Conservation (phyloP, 306 rosid genomes). For the Astragalus membranaceus region DNA sequence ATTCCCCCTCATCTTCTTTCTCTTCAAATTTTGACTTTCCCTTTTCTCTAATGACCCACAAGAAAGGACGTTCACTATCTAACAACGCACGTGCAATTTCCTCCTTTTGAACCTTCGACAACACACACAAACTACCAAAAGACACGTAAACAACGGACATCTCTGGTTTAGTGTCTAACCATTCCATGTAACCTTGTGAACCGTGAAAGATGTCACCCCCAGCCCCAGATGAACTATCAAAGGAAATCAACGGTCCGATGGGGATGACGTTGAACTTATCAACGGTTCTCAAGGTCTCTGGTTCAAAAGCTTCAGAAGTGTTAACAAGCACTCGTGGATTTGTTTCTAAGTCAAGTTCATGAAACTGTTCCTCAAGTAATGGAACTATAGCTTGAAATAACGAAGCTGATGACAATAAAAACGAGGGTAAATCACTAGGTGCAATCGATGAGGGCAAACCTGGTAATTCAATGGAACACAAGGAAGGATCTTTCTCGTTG, state of each 20-base stretch:
- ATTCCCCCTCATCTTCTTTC: background rate
- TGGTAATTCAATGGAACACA: background rate
- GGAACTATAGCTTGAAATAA: background rate
- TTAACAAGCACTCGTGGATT: slow-evolving; percentile 28
- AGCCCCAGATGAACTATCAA: slow-evolving; percentile 26
- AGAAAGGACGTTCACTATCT: slow-evolving; percentile 33
- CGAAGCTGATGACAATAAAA: background rate
- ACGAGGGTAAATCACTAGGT: background rate
- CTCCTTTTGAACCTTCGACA: slow-evolving; percentile 37
- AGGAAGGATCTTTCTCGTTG: no score
- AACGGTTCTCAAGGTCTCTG: slow-evolving; percentile 17
- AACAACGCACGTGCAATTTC: slow-evolving; percentile 49
- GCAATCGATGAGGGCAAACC: background rate
- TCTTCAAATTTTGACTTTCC: background rate
- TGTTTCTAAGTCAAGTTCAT: slow-evolving; percentile 6
- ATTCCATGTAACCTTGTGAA: slow-evolving; percentile 23
- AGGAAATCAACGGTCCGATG: slow-evolving; percentile 63
- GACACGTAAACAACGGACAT: slow-evolving; percentile 46
- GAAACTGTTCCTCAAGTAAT: slow-evolving; percentile 12
- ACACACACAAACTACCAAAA: slow-evolving; percentile 38
- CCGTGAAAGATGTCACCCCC: slow-evolving; percentile 29
- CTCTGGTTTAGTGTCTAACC: slow-evolving; percentile 40
- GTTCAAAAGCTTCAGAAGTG: slow-evolving; percentile 38
- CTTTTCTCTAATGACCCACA: slow-evolving; percentile 47
- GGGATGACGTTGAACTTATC: slow-evolving; percentile 11